Conservation (phyloP, 2,329 filamentous ascomycete genomes). For the Xylaria sp. region DNA sequence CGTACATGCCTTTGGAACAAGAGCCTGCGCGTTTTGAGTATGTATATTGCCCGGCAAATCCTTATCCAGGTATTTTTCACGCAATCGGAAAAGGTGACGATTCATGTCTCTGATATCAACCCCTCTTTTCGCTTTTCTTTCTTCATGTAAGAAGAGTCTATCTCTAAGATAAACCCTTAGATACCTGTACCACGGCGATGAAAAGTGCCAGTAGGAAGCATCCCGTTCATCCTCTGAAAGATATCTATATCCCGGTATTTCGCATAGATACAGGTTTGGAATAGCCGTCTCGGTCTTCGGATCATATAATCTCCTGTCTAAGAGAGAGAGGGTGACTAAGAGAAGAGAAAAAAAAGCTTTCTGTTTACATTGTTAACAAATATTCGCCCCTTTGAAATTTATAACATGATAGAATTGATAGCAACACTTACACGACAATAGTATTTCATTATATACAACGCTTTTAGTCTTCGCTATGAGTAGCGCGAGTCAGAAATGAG, state of each 20-base stretch:
- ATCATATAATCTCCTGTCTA: background rate
- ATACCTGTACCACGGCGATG: too few species aligned
- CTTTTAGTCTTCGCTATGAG: background rate
- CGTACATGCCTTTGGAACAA: constrained; percentile 18
- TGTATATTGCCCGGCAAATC: constrained; percentile 5
- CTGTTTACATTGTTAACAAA: background rate
- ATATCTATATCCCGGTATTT: constrained; percentile 10
- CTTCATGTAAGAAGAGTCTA: background rate
- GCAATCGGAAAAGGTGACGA: constrained; percentile 27
- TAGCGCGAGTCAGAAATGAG: background rate
- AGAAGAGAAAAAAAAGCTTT: background rate
- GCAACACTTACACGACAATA: background rate
- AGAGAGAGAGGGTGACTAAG: background rate
- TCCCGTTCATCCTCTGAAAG: constrained; percentile 9
- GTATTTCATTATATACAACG: background rate
- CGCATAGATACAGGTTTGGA: background rate
- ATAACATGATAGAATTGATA: background rate
- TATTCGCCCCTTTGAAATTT: background rate
- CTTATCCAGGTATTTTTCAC: constrained; percentile 10
- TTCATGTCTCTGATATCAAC: constrained; percentile 23
- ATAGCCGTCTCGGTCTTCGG: background rate
- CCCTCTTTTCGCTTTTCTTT: too few species aligned
- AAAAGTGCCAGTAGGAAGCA: background rate
- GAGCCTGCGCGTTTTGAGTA: constrained; percentile 22
- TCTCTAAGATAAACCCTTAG: background rate